Conservation (phyloP, 352 stramenopile genomes). For the Pythium phragmitis region DNA sequence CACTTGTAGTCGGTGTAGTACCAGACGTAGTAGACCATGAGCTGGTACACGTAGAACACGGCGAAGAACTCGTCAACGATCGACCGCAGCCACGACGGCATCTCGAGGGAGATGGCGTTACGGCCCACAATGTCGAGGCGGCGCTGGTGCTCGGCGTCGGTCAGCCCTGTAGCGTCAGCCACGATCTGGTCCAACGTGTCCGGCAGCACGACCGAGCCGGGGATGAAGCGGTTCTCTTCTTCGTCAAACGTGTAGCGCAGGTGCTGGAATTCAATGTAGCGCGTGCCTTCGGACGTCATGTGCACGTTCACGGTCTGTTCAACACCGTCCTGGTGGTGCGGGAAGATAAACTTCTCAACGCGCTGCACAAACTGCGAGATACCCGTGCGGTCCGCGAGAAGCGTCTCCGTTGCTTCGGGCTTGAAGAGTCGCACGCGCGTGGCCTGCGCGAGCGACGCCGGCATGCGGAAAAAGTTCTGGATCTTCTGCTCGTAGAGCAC, state of each 20-base stretch:
- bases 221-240: constrained; percentile 26
- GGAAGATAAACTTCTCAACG: constrained; percentile 48
- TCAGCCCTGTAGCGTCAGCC: constrained; percentile 43
- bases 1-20: constrained; percentile 65
- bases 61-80: constrained; percentile 54
- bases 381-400: constrained; percentile 55
- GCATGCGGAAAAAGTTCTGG: constrained; percentile 61
- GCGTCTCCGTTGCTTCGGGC: constrained; percentile 47
- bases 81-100: constrained; percentile 51
- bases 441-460: constrained; percentile 32
- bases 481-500: constrained; percentile 38
- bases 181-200: constrained; percentile 27
- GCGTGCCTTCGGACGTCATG: constrained; percentile 20
- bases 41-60: constrained; percentile 82
- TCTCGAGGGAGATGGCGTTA: constrained; percentile 66
- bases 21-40: constrained; percentile 87
- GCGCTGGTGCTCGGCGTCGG: constrained; percentile 28
- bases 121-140: constrained; percentile 41
- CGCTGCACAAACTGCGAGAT: constrained; percentile 52
- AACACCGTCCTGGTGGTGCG: constrained; percentile 34
- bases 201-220: constrained; percentile 39
- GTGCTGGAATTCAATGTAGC: constrained; percentile 31
- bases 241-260: constrained; percentile 29
- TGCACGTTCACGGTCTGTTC: constrained; percentile 54
- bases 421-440: constrained; percentile 44